Evolutionary conservation across 805 yeast genomes (phyloP).

Genomic region (Limtongia smithiae): DNA sequence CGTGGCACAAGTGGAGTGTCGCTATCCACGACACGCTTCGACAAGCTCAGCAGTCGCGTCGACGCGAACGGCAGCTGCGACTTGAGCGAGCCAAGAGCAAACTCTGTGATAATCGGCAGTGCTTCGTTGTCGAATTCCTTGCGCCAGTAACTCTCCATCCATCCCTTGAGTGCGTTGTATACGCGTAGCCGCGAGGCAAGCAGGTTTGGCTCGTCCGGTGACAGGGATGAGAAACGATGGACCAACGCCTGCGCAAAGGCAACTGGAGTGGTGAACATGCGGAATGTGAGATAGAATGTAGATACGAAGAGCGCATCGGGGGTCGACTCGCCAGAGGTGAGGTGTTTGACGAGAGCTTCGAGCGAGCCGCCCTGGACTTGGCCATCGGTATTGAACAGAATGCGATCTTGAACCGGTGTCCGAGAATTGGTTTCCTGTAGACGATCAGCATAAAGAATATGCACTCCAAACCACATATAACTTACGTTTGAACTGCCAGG

Average conservation of each 20-base stretch:
- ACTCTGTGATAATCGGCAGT: slow-evolving; percentile 22
- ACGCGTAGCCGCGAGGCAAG: slow-evolving; percentile 38
- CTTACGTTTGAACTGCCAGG: not conserved
- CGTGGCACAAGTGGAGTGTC: slow-evolving; percentile 24
- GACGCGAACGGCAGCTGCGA: slow-evolving; percentile 14
- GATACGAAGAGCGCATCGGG: slow-evolving; percentile 60
- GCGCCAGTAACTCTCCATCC: slow-evolving; percentile 89
- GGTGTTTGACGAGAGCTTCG: slow-evolving; percentile 71
- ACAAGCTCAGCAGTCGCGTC: slow-evolving; percentile 17
- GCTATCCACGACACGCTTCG: slow-evolving; percentile 9
- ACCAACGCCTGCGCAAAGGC: slow-evolving; percentile 59
- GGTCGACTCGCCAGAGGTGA: slow-evolving; percentile 64
- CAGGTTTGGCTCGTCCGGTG: slow-evolving; percentile 23
- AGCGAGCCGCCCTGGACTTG: slow-evolving; percentile 78
- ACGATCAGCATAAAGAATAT: not conserved
- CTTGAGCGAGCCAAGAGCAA: slow-evolving; percentile 21
- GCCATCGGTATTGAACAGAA: slow-evolving; percentile 60
- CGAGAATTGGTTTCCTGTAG: not conserved
- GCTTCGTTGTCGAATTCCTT: slow-evolving; percentile 26
- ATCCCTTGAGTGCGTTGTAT: slow-evolving; percentile 64
- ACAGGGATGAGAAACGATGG: slow-evolving; percentile 51
- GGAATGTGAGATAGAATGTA: slow-evolving; percentile 69
- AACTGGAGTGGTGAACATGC: slow-evolving; percentile 65
- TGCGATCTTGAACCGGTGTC: slow-evolving; percentile 20
- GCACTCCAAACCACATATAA: not conserved